phyloP scores from a whole-genome alignment of 352 stramenopile species.

The Globisporangium solare region DNA sequence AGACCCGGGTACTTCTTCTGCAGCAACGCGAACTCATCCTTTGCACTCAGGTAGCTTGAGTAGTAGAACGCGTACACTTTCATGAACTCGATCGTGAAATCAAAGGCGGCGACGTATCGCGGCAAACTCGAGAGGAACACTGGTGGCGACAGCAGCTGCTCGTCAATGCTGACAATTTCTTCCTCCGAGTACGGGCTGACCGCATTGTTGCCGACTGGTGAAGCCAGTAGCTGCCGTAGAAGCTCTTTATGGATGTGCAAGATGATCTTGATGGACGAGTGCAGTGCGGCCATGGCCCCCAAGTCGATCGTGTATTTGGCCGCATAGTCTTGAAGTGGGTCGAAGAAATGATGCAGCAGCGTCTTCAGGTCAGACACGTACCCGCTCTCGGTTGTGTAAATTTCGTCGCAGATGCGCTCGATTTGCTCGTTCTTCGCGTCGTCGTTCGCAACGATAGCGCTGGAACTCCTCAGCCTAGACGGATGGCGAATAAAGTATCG shows the following conservation, averaged over 20 bases:
- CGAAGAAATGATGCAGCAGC: conserved; percentile 29
- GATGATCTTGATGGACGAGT: conserved; percentile 28
- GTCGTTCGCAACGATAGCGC: background rate
- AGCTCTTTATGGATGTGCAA: conserved; percentile 32
- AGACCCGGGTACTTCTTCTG: conserved; percentile 19
- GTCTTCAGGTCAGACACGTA: conserved; percentile 24
- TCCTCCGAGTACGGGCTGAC: too few relatives aligned
- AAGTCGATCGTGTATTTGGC: conserved; percentile 20
- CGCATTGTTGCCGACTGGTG: too few relatives aligned
- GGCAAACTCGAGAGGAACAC: background rate
- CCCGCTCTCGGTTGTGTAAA: conserved; percentile 23
- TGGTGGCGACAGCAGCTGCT: too few relatives aligned
- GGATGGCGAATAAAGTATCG: background rate
- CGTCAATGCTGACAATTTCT: too few relatives aligned
- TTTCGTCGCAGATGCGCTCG: conserved; percentile 27
- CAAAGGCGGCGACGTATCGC: conserved; percentile 24
- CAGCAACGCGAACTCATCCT: conserved; percentile 40
- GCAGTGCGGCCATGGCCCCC: conserved; percentile 23
- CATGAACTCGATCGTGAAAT: conserved; percentile 52
- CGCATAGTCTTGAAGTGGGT: conserved; percentile 24
- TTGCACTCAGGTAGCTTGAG: conserved; percentile 39
- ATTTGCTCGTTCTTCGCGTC: background rate
- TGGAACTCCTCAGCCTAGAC: background rate
- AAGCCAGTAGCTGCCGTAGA: conserved; percentile 7
- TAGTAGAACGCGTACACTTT: conserved; percentile 72